A percentile compares a stretch with the other conserved stretches of the same genome.
These are phyloP conservation scores for Nicotiana attenuata DNA, from an alignment of 257 asterid species.

Conservation along the genomic window DNA sequence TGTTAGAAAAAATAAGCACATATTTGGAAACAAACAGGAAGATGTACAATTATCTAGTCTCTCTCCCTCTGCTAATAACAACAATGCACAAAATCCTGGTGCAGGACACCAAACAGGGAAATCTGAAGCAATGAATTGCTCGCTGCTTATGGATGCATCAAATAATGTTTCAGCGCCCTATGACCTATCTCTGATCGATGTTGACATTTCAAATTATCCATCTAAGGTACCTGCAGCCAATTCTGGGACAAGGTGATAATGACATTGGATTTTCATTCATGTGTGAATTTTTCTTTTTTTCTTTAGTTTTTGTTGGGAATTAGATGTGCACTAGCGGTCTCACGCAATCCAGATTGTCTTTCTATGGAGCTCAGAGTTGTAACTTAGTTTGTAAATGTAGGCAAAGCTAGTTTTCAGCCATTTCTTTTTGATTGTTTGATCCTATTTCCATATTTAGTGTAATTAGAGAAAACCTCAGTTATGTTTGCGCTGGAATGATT, in stretches of 20 bases:
- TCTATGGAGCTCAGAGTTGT: conserved; percentile 2
- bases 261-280: conserved; percentile 15
- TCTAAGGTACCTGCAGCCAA: conserved; percentile 46
- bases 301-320: background rate
- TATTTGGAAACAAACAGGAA: conserved; percentile 54
- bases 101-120: conserved; percentile 26
- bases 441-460: conserved; percentile 6
- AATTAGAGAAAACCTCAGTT: background rate
- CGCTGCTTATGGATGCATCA: conserved; percentile 55
- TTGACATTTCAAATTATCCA: conserved; percentile 68
- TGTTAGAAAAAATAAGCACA: conserved; percentile 67
- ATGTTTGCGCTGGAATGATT: background rate
- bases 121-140: conserved; percentile 51
- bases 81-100: conserved; percentile 30
- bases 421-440: background rate
- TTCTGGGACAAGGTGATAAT: conserved; percentile 40
- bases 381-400: conserved; percentile 14
- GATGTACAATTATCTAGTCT: conserved; percentile 53
- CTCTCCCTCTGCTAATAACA: conserved; percentile 47
- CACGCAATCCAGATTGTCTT: background rate
- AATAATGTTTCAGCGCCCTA: conserved; percentile 41
- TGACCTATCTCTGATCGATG: conserved; percentile 67
- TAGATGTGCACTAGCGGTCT: background rate
- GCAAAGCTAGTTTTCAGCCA: conserved; percentile 6
- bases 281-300: background rate